phyloP scores from a whole-genome alignment of 2,329 filamentous ascomycete species.

The Aspergillus intermedius region DNA sequence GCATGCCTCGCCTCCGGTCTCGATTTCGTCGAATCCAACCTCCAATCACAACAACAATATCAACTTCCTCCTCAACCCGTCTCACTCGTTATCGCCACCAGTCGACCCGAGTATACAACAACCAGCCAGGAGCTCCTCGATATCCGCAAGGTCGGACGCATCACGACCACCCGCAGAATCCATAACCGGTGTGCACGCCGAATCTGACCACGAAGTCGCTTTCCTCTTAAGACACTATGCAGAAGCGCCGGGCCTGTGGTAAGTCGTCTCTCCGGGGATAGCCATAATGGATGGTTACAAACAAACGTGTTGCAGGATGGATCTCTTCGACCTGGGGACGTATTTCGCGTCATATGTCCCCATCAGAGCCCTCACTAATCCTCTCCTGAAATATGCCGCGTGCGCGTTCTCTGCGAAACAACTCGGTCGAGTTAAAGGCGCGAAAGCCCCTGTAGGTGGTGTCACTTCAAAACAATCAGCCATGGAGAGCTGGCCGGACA shows the following conservation, averaged over 20 bases:
- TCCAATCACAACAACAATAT: conserved; percentile 40
- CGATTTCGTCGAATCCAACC: conserved; percentile 28
- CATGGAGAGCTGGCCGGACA: conserved; percentile 49
- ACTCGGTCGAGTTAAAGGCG: conserved; percentile 48
- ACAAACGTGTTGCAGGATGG: conserved; percentile 29
- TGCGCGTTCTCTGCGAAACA: conserved; percentile 59
- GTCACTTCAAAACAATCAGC: conserved; percentile 41
- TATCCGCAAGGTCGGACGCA: conserved; percentile 19
- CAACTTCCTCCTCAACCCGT: conserved; percentile 51
- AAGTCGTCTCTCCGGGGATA: conserved; percentile 11
- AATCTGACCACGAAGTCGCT: conserved; percentile 52
- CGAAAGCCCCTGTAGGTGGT: conserved; percentile 46
- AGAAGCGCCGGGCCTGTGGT: conserved; percentile 55
- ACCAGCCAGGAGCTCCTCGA: conserved; percentile 24
- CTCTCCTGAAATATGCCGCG: conserved; percentile 47
- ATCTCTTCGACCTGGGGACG: conserved; percentile 44
- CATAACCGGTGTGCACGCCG: conserved; percentile 24
- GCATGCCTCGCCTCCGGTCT: conserved; percentile 38
- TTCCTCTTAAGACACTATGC: conserved; percentile 56
- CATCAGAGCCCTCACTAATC: conserved; percentile 47
- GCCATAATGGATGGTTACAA: not conserved
- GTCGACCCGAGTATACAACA: conserved; percentile 38
- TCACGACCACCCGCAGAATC: conserved; percentile 16
- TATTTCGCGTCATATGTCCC: conserved; percentile 58
- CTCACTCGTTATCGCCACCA: conserved; percentile 37